phyloP scores from a whole-genome alignment of 805 yeast genomes.

The Saccharomycopsis sp. region DNA sequence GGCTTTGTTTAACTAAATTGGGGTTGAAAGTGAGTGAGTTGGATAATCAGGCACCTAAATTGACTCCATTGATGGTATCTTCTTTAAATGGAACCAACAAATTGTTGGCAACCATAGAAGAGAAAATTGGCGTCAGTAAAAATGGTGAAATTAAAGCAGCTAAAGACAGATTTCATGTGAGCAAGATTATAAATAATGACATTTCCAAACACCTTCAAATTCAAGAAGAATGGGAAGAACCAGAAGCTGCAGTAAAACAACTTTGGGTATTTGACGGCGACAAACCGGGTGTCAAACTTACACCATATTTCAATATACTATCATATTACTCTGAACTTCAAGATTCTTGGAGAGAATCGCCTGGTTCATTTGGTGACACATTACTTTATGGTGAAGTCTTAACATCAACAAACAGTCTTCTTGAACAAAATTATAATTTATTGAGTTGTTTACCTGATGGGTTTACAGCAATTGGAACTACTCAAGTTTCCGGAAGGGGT shows the following conservation, averaged over 20 bases:
- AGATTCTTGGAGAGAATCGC: constrained; percentile 27
- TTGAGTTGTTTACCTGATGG: constrained; percentile 64
- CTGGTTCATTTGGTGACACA: constrained; percentile 48
- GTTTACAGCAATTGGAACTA: constrained; percentile 57
- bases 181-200: constrained; percentile 7
- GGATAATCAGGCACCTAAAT: constrained; percentile 46
- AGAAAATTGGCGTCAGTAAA: constrained; percentile 32
- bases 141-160: constrained; percentile 31
- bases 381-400: constrained; percentile 81
- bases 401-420: constrained; percentile 75
- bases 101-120: constrained; percentile 31
- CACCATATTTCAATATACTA: constrained; percentile 68
- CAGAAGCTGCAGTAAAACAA: constrained; percentile 50
- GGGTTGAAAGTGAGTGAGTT: constrained; percentile 64
- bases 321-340: constrained; percentile 44
- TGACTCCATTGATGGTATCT: constrained; percentile 60
- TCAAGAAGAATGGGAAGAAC: constrained; percentile 41
- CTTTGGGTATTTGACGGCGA: constrained; percentile 40
- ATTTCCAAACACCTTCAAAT: constrained; percentile 24
- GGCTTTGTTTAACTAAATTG: constrained; percentile 46
- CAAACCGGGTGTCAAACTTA: constrained; percentile 43
- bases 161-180: constrained; percentile 25
- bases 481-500: constrained; percentile 88
- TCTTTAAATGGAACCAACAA: constrained; percentile 32
- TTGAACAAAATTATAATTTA: constrained; percentile 64